A percentile compares a stretch with the other conserved stretches of the same genome.
These are phyloP conservation scores for Candida endomychidarum DNA, from an alignment of 805 yeast genomes.

Conservation along the genomic window DNA sequence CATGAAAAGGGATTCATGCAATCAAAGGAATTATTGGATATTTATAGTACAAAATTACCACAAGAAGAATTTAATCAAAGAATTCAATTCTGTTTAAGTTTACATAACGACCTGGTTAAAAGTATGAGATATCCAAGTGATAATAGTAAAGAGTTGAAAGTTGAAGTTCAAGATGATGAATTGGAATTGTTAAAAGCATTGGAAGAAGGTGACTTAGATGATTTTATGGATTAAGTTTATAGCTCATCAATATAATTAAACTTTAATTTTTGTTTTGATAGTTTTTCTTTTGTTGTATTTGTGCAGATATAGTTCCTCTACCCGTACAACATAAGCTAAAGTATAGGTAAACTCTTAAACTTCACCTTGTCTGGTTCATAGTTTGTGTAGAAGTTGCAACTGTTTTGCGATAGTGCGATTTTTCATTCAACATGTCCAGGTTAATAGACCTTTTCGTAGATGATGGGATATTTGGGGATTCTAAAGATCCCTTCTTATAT, in stretches of 20 bases:
- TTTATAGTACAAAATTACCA: constrained; percentile 85
- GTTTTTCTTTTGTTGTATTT: too few relatives aligned
- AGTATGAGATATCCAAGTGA: constrained; percentile 87
- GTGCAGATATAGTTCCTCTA: too few relatives aligned
- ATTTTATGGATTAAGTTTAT: constrained; percentile 47
- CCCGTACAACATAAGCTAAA: too few relatives aligned
- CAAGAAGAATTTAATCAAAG: constrained; percentile 88
- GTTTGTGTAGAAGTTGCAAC: constrained; percentile 18
- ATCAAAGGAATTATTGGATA: constrained; percentile 79
- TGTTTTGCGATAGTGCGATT: background rate
- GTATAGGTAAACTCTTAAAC: too few relatives aligned
- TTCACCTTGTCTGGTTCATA: too few relatives aligned
- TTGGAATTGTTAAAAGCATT: constrained; percentile 45
- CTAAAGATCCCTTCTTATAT: constrained; percentile 38
- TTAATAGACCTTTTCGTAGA: constrained; percentile 19
- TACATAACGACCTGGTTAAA: constrained; percentile 89
- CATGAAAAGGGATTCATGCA: constrained; percentile 91
- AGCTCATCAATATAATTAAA: too few relatives aligned
- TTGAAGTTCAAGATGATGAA: constrained; percentile 40
- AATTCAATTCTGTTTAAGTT: constrained; percentile 83
- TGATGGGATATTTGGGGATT: constrained; percentile 28
- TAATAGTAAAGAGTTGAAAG: constrained; percentile 23
- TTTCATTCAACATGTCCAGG: constrained; percentile 1
- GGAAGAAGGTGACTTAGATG: constrained; percentile 57
- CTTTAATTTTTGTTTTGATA: too few relatives aligned